Evolutionary conservation across 257 asterid genomes (phyloP).

Genomic region (Gentiana dahurica): DNA sequence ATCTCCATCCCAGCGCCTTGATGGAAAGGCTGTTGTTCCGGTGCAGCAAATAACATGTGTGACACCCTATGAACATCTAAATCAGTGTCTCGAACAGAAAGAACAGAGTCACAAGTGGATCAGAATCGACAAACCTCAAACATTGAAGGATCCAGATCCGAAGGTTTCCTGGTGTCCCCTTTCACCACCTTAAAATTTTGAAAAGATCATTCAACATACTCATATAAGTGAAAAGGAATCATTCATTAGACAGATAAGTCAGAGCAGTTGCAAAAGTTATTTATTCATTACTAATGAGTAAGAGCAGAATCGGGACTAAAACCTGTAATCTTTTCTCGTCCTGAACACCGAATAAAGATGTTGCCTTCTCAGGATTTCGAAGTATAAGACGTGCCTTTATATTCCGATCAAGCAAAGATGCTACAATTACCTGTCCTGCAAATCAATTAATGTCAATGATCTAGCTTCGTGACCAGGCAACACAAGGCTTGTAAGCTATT

Average conservation of each 20-base stretch:
- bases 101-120: background rate
- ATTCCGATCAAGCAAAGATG: slow-evolving; percentile 63
- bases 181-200: slow-evolving; percentile 48
- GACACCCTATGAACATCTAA: slow-evolving; percentile 42
- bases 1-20: slow-evolving; percentile 96
- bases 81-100: slow-evolving; percentile 1
- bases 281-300: slow-evolving; percentile 3
- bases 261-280: background rate
- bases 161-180: slow-evolving; percentile 74
- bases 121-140: slow-evolving; percentile 57
- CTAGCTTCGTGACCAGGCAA: no score
- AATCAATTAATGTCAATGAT: background rate
- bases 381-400: slow-evolving; percentile 61
- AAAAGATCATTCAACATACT: slow-evolving; percentile 16
- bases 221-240: background rate
- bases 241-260: background rate
- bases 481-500: no score
- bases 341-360: slow-evolving; percentile 65
- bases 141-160: slow-evolving; percentile 58
- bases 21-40: slow-evolving; percentile 95
- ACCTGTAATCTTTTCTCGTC: slow-evolving; percentile 73
- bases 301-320: slow-evolving; percentile 10
- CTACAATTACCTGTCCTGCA: slow-evolving; percentile 89
- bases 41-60: slow-evolving; percentile 95
- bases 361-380: slow-evolving; percentile 68